These are phyloP conservation scores for Aspergillus fumigatiaffinis DNA, from an alignment of 2,329 filamentous ascomycete species.

Conservation along the genomic window DNA sequence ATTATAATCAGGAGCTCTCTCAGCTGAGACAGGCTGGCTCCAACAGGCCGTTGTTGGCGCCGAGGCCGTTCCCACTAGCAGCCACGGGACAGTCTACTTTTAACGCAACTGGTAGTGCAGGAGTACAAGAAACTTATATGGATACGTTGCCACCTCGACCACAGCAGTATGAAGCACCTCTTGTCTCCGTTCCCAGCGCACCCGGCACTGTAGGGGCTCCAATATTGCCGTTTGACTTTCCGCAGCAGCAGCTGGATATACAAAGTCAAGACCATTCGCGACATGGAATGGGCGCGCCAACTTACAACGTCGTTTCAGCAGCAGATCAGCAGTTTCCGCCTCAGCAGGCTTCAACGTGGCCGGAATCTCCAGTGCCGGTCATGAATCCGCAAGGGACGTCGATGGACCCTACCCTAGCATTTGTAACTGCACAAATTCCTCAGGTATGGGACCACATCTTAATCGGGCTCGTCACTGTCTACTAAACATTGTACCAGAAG, in stretches of 20 bases:
- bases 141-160: slow-evolving; percentile 17
- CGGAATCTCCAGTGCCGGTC: neutral
- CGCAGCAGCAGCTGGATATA: neutral
- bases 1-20: slow-evolving; percentile 17
- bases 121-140: slow-evolving; percentile 2
- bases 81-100: slow-evolving; percentile 10
- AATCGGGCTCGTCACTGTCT: neutral
- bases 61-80: slow-evolving; percentile 19
- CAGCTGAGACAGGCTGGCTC: slow-evolving; percentile 27
- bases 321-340: neutral
- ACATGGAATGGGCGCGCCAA: neutral
- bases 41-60: slow-evolving; percentile 33
- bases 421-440: neutral
- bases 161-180: neutral
- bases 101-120: slow-evolving; percentile 3
- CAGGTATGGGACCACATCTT: neutral
- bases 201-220: neutral
- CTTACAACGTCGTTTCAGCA: neutral
- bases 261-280: neutral
- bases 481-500: neutral
- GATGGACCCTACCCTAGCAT: neutral
- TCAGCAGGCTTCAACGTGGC: neutral
- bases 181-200: neutral
- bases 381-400: neutral
- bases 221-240: neutral